These are phyloP conservation scores for Picea engelmannii DNA, from an alignment of 83 land plant species.

Conservation along the genomic window DNA sequence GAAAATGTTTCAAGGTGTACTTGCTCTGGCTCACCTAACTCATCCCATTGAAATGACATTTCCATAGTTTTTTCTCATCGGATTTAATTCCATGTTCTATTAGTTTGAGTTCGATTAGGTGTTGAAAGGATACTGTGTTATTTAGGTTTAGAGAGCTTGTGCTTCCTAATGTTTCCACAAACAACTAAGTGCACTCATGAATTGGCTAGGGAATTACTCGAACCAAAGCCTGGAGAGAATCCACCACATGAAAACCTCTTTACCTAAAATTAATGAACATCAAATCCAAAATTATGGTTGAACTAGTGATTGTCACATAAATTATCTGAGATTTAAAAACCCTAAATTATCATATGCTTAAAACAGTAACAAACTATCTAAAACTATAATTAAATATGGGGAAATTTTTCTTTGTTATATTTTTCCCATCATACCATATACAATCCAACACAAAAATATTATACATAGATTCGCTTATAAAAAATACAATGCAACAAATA, in stretches of 20 bases:
- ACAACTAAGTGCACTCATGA: conserved; percentile 31
- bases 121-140: conserved; percentile 36
- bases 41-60: conserved; percentile 18
- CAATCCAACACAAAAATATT: too few relatives aligned
- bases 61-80: conserved; percentile 12
- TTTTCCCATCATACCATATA: too few relatives aligned
- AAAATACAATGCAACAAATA: too few relatives aligned
- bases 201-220: conserved; percentile 16
- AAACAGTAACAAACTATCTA: too few relatives aligned
- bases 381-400: too few relatives aligned
- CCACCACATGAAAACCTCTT: conserved; percentile 75
- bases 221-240: conserved; percentile 43
- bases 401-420: too few relatives aligned
- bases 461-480: too few relatives aligned
- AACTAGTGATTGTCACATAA: too few relatives aligned
- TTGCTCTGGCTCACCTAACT: conserved; percentile 13
- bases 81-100: conserved; percentile 19
- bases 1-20: conserved; percentile 36
- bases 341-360: too few relatives aligned
- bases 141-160: background rate
- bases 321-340: too few relatives aligned
- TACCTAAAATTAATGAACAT: conserved; percentile 33
- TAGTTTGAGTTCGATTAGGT: conserved; percentile 32
- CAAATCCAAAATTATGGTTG: background rate
- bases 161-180: conserved; percentile 14